These are phyloP conservation scores for Pythium rishiriense DNA, from an alignment of 352 stramenopile species.

Conservation along the genomic window DNA sequence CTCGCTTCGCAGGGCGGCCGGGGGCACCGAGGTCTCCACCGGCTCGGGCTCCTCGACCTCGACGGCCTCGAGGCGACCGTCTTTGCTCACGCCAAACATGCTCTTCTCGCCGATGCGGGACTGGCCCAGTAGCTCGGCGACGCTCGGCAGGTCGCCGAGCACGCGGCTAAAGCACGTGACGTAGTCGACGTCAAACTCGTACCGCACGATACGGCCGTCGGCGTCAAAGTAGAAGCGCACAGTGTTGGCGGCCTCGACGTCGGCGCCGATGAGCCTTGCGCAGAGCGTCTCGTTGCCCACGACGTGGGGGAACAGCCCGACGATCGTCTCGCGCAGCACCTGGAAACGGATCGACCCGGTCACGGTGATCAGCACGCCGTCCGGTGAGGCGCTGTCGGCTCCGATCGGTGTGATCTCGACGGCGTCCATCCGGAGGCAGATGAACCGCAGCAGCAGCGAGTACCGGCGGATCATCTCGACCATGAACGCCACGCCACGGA, in stretches of 20 bases:
- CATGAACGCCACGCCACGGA: constrained; percentile 38
- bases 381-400: constrained; percentile 29
- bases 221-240: constrained; percentile 45
- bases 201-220: constrained; percentile 30
- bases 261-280: constrained; percentile 39
- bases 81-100: constrained; percentile 27
- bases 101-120: constrained; percentile 42
- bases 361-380: constrained; percentile 35
- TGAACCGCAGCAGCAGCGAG: constrained; percentile 43
- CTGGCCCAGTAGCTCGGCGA: constrained; percentile 35
- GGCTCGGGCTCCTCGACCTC: neutral
- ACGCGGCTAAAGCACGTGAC: constrained; percentile 36
- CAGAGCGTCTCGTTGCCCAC: constrained; percentile 41
- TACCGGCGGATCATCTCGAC: constrained; percentile 47
- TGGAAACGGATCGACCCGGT: constrained; percentile 39
- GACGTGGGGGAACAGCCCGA: constrained; percentile 46
- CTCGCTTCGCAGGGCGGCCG: too few relatives aligned
- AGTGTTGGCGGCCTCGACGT: constrained; percentile 27
- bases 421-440: constrained; percentile 30
- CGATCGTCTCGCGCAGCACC: constrained; percentile 47
- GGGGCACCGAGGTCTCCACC: too few relatives aligned
- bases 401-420: constrained; percentile 34
- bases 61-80: constrained; percentile 16
- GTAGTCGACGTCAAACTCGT: constrained; percentile 41
- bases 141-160: constrained; percentile 32